Evolutionary conservation across 192 early-diverging fungal genomes (phyloP).

Genomic region (Borealophlyctis nickersoniae): DNA sequence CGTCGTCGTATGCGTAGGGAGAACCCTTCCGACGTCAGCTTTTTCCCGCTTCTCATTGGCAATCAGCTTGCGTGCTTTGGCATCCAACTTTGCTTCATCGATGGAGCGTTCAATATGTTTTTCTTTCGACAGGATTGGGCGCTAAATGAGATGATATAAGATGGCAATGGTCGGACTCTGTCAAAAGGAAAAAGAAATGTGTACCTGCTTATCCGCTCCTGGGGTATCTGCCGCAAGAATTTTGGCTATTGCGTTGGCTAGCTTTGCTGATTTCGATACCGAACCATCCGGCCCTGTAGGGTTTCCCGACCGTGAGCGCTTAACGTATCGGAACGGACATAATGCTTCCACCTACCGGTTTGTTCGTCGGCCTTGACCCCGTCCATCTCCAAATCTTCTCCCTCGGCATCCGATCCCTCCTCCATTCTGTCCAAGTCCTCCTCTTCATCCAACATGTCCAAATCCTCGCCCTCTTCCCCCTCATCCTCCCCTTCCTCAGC

Average conservation of each 20-base stretch:
- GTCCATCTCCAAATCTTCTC: conserved; percentile 42
- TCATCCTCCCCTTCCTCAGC: background rate
- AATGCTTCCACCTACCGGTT: conserved; percentile 34
- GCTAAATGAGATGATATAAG: conserved; percentile 11
- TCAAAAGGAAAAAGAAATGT: conserved; percentile 5
- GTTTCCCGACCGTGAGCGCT: background rate
- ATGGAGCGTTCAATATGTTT: conserved; percentile 76
- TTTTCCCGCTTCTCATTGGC: conserved; percentile 68
- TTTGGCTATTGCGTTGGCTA: conserved; percentile 67
- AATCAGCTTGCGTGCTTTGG: conserved; percentile 74
- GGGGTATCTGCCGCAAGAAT: conserved; percentile 55
- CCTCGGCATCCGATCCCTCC: conserved; percentile 17
- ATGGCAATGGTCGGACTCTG: background rate
- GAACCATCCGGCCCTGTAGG: conserved; percentile 1
- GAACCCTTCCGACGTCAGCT: conserved; percentile 65
- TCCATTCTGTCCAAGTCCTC: conserved; percentile 34
- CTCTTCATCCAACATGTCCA: conserved; percentile 25
- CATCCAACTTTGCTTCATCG: conserved; percentile 80
- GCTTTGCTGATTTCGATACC: conserved; percentile 52
- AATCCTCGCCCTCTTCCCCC: conserved; percentile 38
- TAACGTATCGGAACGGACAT: background rate
- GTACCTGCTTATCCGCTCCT: conserved; percentile 38
- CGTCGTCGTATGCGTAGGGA: conserved; percentile 69
- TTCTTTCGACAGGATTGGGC: conserved; percentile 82
- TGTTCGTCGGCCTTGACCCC: conserved; percentile 22